Evolutionary conservation across 805 yeast genomes (phyloP), one percentile per base, ranked within the genome.

Genomic region (Saccharomycopsis amapae): DNA sequence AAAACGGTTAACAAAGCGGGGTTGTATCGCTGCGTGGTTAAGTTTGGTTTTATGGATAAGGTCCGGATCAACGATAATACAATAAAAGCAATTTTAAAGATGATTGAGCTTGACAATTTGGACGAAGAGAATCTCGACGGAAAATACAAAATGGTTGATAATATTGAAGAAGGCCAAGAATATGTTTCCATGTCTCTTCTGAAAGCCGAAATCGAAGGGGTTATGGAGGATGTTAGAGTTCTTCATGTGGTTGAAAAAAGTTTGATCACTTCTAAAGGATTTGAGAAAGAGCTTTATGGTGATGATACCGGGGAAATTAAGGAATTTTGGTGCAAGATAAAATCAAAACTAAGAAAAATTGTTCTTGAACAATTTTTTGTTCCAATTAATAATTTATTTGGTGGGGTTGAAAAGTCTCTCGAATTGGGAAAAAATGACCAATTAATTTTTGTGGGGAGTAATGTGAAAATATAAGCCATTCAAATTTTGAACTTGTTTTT

Each of bases 41-140:
- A 75, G 22, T 73, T 66, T 48, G 80, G 80, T 2, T 75, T 73
- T 56, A 70, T 69, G 73, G 74, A 71, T 37, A 54, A 53, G 17
- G 54, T 60, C 3, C 44, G 38, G 18, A 43, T 65, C 18, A 51
- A 52, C 42, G 58, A 47, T 23, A 19, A 22, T 9, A 39, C 62
- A 12, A 25, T 62, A 13, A 52, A 51, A 18, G 50, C 46, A 3
- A 53, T 62, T 28, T 31, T 60, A 25, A 31, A 43, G 4, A 40
- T 20, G 30, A 42, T 52, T 20, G 18, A 35, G 2, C 4, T 35
- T 13, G 43, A 43, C 5, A 44, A 46, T 12, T n/a, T 40, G 9
- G 52, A 48, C 28, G 55, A 54, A 34, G 55, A 52, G 28, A 19
- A n/a, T 15, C 17, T 10, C 2, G 10, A 10, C 17, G 15, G 20